Evolutionary conservation across 352 stramenopile species (phyloP).

Genomic region (Globisporangium nunn): DNA sequence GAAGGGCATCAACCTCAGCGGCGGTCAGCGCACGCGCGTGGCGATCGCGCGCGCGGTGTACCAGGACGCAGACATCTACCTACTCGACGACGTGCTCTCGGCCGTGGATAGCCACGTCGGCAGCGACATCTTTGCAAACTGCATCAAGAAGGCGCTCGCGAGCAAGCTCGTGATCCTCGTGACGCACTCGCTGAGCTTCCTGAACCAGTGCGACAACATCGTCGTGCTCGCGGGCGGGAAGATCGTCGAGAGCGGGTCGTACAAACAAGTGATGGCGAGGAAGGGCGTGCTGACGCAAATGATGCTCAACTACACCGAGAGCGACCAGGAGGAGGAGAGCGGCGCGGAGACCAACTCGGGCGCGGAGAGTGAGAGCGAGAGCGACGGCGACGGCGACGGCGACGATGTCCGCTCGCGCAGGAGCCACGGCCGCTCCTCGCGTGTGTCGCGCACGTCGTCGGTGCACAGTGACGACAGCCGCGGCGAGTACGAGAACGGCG

Average conservation of each 20-base stretch:
- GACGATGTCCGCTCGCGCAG: too few species aligned
- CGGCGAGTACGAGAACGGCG: conserved; percentile 23
- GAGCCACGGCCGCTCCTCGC: too few species aligned
- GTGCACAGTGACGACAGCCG: conserved; percentile 47
- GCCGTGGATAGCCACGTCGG: conserved; percentile 48
- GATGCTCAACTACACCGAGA: conserved; percentile 51
- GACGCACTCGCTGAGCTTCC: conserved; percentile 62
- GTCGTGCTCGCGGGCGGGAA: conserved; percentile 43
- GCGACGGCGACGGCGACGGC: conserved; percentile 18
- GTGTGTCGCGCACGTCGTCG: conserved; percentile 38
- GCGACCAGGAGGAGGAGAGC: conserved; percentile 37
- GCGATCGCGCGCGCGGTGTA: conserved; percentile 90
- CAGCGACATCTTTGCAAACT: conserved; percentile 41
- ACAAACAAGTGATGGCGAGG: conserved; percentile 56
- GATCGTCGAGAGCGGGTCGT: conserved; percentile 76
- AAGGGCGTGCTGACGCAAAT: conserved; percentile 61
- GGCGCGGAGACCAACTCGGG: conserved; percentile 29
- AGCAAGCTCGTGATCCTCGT: conserved; percentile 44
- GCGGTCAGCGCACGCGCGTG: conserved; percentile 69
- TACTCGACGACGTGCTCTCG: conserved; percentile 64
- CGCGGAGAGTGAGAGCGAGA: neutral
- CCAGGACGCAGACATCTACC: conserved; percentile 45
- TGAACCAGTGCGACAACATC: conserved; percentile 43
- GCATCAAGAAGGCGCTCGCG: conserved; percentile 29
- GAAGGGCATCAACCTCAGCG: conserved; percentile 49